phyloP scores from a whole-genome alignment of 1,284 basidiomycete genomes.

The Dichomitus squalens region DNA sequence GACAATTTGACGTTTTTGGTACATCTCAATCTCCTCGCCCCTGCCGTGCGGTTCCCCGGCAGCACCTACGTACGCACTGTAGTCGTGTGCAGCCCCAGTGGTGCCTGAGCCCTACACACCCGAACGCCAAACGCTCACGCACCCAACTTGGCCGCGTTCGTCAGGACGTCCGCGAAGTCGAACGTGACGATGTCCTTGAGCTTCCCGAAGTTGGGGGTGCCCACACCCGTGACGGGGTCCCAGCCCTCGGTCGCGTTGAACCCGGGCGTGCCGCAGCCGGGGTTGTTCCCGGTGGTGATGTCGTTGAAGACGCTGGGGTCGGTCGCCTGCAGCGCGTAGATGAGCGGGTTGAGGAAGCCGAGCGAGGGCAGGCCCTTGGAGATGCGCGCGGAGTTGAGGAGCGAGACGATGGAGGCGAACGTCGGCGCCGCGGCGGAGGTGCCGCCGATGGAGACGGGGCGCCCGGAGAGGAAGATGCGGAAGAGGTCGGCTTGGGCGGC shows the following conservation, averaged over 20 bases:
- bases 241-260: slow-evolving; percentile 38
- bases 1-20: too few relatives aligned
- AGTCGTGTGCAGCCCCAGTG: too few relatives aligned
- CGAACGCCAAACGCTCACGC: too few relatives aligned
- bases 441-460: slow-evolving; percentile 41
- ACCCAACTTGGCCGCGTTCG: too few relatives aligned
- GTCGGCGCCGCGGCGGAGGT: slow-evolving; percentile 58
- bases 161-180: slow-evolving; percentile 2
- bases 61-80: too few relatives aligned
- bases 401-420: slow-evolving; percentile 50
- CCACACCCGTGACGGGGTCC: slow-evolving; percentile 41
- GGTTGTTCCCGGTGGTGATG: slow-evolving; percentile 39
- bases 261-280: slow-evolving; percentile 33
- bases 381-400: slow-evolving; percentile 59
- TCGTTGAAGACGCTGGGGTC: slow-evolving; percentile 44
- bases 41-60: too few relatives aligned
- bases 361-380: slow-evolving; percentile 42
- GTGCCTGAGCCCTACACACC: too few relatives aligned
- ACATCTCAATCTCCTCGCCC: too few relatives aligned
- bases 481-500: slow-evolving; percentile 41
- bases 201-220: slow-evolving; percentile 36
- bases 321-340: slow-evolving; percentile 36
- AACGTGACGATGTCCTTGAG: slow-evolving; percentile 25
- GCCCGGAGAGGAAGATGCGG: slow-evolving; percentile 32
- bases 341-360: slow-evolving; percentile 53